These are phyloP conservation scores for Parachlorella kessleri DNA, from an alignment of 139 green algal genomes.

Conservation along the genomic window DNA sequence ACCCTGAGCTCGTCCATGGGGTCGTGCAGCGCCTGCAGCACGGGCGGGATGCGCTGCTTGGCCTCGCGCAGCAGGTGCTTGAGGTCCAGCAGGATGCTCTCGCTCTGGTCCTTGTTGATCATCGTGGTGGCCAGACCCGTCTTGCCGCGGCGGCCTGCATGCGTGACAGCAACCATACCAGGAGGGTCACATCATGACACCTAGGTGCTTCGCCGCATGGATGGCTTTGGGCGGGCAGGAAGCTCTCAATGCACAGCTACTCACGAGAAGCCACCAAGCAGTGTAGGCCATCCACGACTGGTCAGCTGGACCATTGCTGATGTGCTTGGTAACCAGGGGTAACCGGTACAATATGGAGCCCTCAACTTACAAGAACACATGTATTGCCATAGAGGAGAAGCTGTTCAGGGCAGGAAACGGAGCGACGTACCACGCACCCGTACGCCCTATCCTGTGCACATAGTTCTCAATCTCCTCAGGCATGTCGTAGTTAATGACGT, in stretches of 20 bases:
- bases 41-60: conserved; percentile 94
- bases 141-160: conserved; percentile 86
- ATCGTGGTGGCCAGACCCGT: conserved; percentile 98
- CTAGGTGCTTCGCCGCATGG: too few species aligned
- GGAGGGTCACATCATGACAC: too few species aligned
- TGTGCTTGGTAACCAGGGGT: too few species aligned
- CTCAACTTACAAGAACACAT: too few species aligned
- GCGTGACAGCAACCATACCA: neutral
- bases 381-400: too few species aligned
- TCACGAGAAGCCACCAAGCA: too few species aligned
- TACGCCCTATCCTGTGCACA: conserved; percentile 91
- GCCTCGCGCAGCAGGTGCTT: conserved; percentile 98
- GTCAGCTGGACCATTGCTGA: too few species aligned
- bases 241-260: too few species aligned
- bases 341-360: too few species aligned
- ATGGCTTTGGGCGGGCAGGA: too few species aligned
- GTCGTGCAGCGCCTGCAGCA: conserved; percentile 75
- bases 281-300: too few species aligned
- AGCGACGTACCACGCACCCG: conserved; percentile 49
- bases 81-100: conserved; percentile 96
- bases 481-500: conserved; percentile 99
- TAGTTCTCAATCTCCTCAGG: conserved; percentile 99
- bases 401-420: too few species aligned
- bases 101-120: conserved; percentile 93
- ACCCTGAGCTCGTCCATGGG: conserved; percentile 76